A percentile compares a stretch with the other conserved stretches of the same genome.
phyloP scores from a whole-genome alignment of 2,329 filamentous ascomycete species.

The Penicillium sp. region DNA sequence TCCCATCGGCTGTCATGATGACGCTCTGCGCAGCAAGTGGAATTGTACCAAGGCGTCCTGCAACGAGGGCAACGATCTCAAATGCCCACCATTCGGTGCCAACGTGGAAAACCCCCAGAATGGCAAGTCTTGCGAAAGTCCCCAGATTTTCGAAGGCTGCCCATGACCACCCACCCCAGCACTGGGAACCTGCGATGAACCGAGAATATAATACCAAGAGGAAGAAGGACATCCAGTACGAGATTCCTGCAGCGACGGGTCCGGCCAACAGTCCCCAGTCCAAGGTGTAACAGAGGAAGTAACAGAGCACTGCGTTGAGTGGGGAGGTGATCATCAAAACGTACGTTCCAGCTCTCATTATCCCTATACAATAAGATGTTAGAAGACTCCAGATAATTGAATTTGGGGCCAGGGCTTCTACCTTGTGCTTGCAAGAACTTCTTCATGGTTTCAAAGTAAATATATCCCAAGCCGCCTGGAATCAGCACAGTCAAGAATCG shows the following conservation, averaged over 20 bases:
- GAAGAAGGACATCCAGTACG: constrained; percentile 82
- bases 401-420: constrained; percentile 22
- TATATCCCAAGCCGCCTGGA: constrained; percentile 80
- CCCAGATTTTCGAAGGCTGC: constrained; percentile 67
- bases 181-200: constrained; percentile 70
- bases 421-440: constrained; percentile 62
- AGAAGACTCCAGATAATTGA: neutral
- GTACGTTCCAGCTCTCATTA: constrained; percentile 66
- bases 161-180: constrained; percentile 75
- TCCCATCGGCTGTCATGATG: constrained; percentile 86
- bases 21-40: constrained; percentile 81
- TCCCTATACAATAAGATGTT: constrained; percentile 43
- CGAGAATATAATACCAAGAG: constrained; percentile 72
- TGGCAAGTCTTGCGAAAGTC: constrained; percentile 72
- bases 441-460: constrained; percentile 81
- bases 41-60: constrained; percentile 76
- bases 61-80: constrained; percentile 82
- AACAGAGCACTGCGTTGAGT: constrained; percentile 60
- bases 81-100: constrained; percentile 96
- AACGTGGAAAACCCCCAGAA: constrained; percentile 77
- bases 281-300: constrained; percentile 72
- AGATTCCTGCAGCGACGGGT: constrained; percentile 77
- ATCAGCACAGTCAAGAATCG: constrained; percentile 73
- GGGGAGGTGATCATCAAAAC: constrained; percentile 63
- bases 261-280: constrained; percentile 74